These are phyloP conservation scores for Globisporangium acanthophoron DNA, from an alignment of 352 stramenopile genomes.

Conservation along the genomic window DNA sequence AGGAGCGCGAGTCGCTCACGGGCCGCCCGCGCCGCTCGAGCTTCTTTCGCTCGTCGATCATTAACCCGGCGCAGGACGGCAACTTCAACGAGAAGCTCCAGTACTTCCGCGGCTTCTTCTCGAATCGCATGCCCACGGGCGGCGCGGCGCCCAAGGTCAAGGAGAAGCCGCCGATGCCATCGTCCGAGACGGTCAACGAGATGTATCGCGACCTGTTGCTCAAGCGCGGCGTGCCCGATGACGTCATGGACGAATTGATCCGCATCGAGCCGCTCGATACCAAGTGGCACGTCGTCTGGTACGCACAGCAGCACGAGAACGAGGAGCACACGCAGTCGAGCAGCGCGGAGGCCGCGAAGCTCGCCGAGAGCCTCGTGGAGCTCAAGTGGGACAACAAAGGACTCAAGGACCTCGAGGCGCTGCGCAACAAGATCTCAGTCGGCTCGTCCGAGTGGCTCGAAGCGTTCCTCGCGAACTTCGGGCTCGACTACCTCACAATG, in stretches of 20 bases:
- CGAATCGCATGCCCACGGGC: conserved; percentile 71
- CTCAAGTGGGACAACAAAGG: conserved; percentile 83
- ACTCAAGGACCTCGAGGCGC: conserved; percentile 60
- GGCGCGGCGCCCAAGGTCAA: conserved; percentile 60
- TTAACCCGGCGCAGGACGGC: conserved; percentile 59
- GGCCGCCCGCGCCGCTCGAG: conserved; percentile 48
- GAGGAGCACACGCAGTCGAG: conserved; percentile 59
- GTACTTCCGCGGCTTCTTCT: conserved; percentile 84
- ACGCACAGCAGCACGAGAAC: conserved; percentile 76
- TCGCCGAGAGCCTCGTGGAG: conserved; percentile 73
- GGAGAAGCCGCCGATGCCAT: conserved; percentile 54
- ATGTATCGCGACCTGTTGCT: conserved; percentile 80
- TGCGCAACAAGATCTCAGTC: conserved; percentile 66
- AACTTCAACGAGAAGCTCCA: conserved; percentile 86
- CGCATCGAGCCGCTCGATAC: conserved; percentile 78
- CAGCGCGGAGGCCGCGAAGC: conserved; percentile 46
- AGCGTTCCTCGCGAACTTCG: conserved; percentile 65
- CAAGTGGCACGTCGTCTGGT: conserved; percentile 86
- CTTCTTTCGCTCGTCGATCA: conserved; percentile 70
- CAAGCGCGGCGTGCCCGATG: conserved; percentile 75
- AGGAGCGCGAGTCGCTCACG: conserved; percentile 17
- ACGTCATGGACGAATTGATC: conserved; percentile 82
- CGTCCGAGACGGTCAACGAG: conserved; percentile 72
- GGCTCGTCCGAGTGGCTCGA: conserved; percentile 76
- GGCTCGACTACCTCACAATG: conserved; percentile 82